Evolutionary conservation across 139 green algal species (phyloP), one percentile per base, ranked within the genome.

Genomic region (Chlamydomonas sp.): DNA sequence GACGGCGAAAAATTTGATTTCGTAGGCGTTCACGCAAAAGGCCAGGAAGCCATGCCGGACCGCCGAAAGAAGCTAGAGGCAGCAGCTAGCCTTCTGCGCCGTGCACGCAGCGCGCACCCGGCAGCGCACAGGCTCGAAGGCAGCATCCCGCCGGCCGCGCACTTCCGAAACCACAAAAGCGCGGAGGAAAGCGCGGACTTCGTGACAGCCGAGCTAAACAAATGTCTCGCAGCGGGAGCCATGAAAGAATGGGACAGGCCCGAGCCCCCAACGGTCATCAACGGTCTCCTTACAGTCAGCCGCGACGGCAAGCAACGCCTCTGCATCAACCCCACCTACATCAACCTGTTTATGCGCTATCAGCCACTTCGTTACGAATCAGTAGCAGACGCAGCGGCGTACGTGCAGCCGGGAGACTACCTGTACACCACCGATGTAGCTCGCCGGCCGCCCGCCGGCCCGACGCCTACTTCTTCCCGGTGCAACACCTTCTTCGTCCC

Each of bases 311-410:
- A 82, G 18, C 60, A 67, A 15, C 77, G 77, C 9, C 61, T 82
- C 17, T 82, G 77, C 62, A 71, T 82, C 17, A 82, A 82, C 77
- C 77, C 77, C n/a, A 84, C 77, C 64, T 85, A 85, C 79, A 64
- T 64, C 57, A 85, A 85, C 66, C 14, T 63, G n/a, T 77, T 85
- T 66, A 31, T 85, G 64, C 15, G 17, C 5, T 73, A 73, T 16
- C 49, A 14, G 14, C 64, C 79, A 1, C 3, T 85, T 4, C 49
- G 57, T 64, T 85, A 85, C 66, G 79, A 85, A n/a, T 15, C 18
- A 6, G 5, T 85, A 6, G 3, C 14, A 4, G 79, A 85, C 15
- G 66, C 49, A 1, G 4, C 17, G 5, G 49, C 31, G 3, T 77
- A 64, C 49, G 6, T 85, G 5, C 49, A 18, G 14, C 49, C 9